Percentiles rank a stretch among this genome's conserved stretches.
Evolutionary conservation across 768 basidiomycete genomes (phyloP).

Genomic region (Coprinellus aureogranulatus): DNA sequence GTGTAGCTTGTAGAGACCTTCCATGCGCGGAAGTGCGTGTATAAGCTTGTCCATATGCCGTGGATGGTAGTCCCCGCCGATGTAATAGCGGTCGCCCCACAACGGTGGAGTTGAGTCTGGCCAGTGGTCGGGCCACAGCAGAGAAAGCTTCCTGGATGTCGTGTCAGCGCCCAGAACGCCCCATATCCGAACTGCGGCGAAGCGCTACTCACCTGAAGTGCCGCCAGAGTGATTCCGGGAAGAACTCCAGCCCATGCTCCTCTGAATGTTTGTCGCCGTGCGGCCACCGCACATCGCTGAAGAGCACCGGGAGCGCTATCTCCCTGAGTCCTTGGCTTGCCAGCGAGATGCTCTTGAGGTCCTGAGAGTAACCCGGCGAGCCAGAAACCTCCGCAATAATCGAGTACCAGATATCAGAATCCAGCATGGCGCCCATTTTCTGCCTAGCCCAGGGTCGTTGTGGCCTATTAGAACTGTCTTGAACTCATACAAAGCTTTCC

Average conservation of each 20-base stretch:
- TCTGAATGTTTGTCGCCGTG: constrained; percentile 36
- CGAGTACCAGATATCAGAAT: constrained; percentile 8
- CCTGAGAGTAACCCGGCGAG: background rate
- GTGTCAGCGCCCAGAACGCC: background rate
- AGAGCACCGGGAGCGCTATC: constrained; percentile 25
- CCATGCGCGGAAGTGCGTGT: constrained; percentile 35
- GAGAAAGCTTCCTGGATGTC: constrained; percentile 28
- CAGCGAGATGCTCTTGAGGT: constrained; percentile 7
- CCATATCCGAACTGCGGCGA: background rate
- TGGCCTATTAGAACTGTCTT: background rate
- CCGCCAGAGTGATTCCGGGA: constrained; percentile 36
- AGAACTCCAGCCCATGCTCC: constrained; percentile 35
- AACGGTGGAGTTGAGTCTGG: constrained; percentile 37
- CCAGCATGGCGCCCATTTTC: constrained; percentile 6
- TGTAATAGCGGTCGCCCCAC: constrained; percentile 36
- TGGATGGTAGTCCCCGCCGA: constrained; percentile 33
- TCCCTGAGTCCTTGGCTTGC: constrained; percentile 1
- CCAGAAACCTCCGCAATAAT: constrained; percentile 7
- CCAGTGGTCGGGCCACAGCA: constrained; percentile 47
- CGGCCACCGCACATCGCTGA: constrained; percentile 39
- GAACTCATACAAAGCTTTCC: background rate
- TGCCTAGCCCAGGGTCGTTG: too few relatives aligned
- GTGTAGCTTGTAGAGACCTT: constrained; percentile 31
- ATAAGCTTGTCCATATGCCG: constrained; percentile 36
- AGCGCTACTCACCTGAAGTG: constrained; percentile 33